Evolutionary conservation across 495 filamentous ascomycete species (phyloP), one percentile per base, ranked within the genome.

Genomic region (Cercophora scortea): DNA sequence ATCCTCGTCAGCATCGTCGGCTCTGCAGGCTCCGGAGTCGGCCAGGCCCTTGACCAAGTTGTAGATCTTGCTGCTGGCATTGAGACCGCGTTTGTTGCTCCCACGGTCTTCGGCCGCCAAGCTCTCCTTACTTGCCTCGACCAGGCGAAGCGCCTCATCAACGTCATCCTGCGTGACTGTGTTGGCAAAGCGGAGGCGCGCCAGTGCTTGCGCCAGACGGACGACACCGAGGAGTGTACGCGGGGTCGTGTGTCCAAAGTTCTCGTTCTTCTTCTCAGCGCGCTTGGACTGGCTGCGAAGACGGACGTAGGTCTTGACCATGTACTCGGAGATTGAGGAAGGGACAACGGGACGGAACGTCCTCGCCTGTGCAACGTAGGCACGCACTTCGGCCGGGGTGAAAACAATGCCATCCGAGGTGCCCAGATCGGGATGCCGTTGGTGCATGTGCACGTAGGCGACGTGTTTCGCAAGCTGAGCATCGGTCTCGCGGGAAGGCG

Each of bases 401-500:
- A 98, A 94, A 63, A 94, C 77, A 16, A 90, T 69, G 25, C 60
- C 70, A 50, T 63, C 67, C 10, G 45, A 62, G n/a, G 77, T 77
- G 48, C 71, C 66, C 16, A 77, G 79, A 54, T 96, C 94, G 0
- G 93, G 93, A 66, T 97, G 94, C 52, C 81, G 83, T 75, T 87
- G 92, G 72, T 97, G 83, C 88, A 97, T 97, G 71, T 98, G 93
- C 19, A 98, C 93, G 68, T 91, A 88, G 35, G 94, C 88, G 57
- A 98, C 93, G 75, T 98, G 93, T 61, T 83, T 83, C 38, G 92
- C 93, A n/a, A 98, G 79, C 63, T 95, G 87, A 57, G 94, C 90
- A 65, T 98, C 93, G 4, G 78, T 76, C 32, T 98, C 94, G 35
- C 88, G 83, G 4, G 80, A 84, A 1, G 94, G 94, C 1, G 87